A percentile compares a stretch with the other conserved stretches of the same genome.
phyloP scores from a whole-genome alignment of 2,329 filamentous ascomycete species.

The Didymella pinodella region DNA sequence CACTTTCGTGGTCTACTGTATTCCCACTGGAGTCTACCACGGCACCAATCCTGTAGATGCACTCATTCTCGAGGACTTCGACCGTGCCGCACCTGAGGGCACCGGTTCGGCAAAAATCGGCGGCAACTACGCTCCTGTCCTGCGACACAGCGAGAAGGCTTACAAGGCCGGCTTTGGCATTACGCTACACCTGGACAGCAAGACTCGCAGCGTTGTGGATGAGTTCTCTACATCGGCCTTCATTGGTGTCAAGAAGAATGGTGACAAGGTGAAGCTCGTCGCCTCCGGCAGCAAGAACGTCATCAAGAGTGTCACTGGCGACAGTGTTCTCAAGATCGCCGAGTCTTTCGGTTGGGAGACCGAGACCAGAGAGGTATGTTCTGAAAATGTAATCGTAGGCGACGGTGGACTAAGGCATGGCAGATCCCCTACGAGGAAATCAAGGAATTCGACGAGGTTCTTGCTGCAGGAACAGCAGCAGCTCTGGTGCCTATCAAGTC shows the following conservation, averaged over 20 bases:
- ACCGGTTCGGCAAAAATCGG: conserved; percentile 93
- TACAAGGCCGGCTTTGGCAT: conserved; percentile 85
- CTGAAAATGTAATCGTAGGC: no score
- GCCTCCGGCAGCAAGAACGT: conserved; percentile 89
- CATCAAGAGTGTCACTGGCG: conserved; percentile 85
- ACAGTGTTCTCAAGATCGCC: conserved; percentile 79
- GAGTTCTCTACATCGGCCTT: conserved; percentile 97
- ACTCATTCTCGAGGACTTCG: conserved; percentile 89
- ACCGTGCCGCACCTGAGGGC: conserved; percentile 89
- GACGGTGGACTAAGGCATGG: neutral
- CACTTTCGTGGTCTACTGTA: conserved; percentile 86
- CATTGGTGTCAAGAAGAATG: conserved; percentile 75
- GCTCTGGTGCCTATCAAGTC: conserved; percentile 90
- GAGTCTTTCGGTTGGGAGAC: conserved; percentile 83
- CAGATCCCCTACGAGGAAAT: conserved; percentile 73
- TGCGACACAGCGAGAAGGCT: conserved; percentile 86
- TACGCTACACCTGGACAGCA: conserved; percentile 90
- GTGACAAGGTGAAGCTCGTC: conserved; percentile 72
- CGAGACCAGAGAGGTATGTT: conserved; percentile 72
- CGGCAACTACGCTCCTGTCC: conserved; percentile 93
- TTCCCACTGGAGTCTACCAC: conserved; percentile 94
- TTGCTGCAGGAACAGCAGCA: conserved; percentile 91
- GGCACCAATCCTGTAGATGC: conserved; percentile 87
- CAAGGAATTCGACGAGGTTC: conserved; percentile 74
- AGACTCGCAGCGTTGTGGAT: conserved; percentile 83